Percentiles rank a stretch among this genome's conserved stretches.
Evolutionary conservation across 2,329 filamentous ascomycete species (phyloP).

Genomic region (Rhynchosporium agropyri): DNA sequence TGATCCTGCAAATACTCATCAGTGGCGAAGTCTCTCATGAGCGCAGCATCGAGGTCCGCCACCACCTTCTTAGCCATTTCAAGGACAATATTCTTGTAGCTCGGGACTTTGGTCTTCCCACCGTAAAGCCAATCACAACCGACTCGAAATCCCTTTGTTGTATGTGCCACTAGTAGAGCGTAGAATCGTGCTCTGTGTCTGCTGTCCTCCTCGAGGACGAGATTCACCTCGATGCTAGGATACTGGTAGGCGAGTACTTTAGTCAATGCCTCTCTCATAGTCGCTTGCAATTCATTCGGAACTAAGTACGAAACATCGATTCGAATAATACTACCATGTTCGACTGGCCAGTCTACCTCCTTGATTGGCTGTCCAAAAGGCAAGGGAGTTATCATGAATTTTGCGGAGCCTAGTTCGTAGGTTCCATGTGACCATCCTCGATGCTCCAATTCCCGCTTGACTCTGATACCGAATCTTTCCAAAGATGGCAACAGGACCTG

Average conservation of each 20-base stretch:
- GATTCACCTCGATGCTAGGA: slow-evolving; percentile 48
- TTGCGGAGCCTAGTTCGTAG: slow-evolving; percentile 42
- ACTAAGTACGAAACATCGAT: slow-evolving; percentile 57
- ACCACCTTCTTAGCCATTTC: slow-evolving; percentile 52
- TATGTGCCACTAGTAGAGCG: slow-evolving; percentile 58
- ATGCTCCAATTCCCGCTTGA: slow-evolving; percentile 49
- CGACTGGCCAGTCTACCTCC: slow-evolving; percentile 37
- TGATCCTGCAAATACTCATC: slow-evolving; percentile 65
- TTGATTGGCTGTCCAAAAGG: slow-evolving; percentile 45
- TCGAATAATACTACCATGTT: slow-evolving; percentile 44
- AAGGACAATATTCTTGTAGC: slow-evolving; percentile 37
- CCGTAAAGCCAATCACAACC: slow-evolving; percentile 52
- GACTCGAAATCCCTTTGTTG: slow-evolving; percentile 50
- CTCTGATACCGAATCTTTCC: slow-evolving; percentile 53
- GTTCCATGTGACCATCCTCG: slow-evolving; percentile 52
- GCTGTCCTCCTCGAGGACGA: slow-evolving; percentile 55
- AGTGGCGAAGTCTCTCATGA: slow-evolving; percentile 50
- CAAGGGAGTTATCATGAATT: slow-evolving; percentile 50
- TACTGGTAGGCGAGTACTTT: slow-evolving; percentile 48
- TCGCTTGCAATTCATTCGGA: slow-evolving; percentile 48
- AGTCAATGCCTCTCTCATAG: slow-evolving; percentile 47
- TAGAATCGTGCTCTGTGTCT: slow-evolving; percentile 55
- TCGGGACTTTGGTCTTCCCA: slow-evolving; percentile 41
- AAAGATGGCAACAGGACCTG: slow-evolving; percentile 61
- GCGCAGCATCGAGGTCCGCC: slow-evolving; percentile 50